phyloP scores from a whole-genome alignment of 2,329 filamentous ascomycete genomes.

The Phyllosticta citriasiana region DNA sequence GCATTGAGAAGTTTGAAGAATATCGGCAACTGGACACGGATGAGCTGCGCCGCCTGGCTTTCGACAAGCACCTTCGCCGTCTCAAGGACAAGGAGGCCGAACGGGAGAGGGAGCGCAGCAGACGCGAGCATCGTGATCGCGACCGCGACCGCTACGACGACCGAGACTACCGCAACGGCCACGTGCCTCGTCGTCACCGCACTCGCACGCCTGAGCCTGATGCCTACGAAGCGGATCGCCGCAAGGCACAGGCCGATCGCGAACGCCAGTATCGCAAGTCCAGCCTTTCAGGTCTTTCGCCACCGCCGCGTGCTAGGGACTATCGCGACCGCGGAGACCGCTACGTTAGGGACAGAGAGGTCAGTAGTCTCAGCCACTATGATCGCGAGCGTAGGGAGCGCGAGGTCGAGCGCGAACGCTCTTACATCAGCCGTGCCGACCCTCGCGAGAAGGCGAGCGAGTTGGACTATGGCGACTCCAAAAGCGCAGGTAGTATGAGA shows the following conservation, averaged over 20 bases:
- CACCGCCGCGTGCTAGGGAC: conserved; percentile 35
- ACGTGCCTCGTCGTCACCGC: conserved; percentile 33
- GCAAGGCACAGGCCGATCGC: conserved; percentile 85
- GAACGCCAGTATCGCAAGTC: conserved; percentile 87
- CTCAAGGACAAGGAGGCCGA: conserved; percentile 89
- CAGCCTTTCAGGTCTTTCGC: conserved; percentile 54
- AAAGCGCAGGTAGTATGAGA: conserved; percentile 46
- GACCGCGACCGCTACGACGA: conserved; percentile 38
- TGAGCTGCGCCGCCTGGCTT: conserved; percentile 70
- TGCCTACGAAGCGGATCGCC: conserved; percentile 88
- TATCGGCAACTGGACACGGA: conserved; percentile 76
- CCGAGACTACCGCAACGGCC: conserved; percentile 32
- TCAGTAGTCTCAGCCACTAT: conserved; percentile 56
- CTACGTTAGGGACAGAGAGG: conserved; percentile 40
- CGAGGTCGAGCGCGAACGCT: conserved; percentile 80
- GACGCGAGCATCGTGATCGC: conserved; percentile 37
- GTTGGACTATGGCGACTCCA: conserved; percentile 74
- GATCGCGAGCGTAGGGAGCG: conserved; percentile 79
- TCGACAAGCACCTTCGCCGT: conserved; percentile 84
- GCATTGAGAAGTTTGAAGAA: conserved; percentile 72
- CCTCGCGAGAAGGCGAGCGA: conserved; percentile 74
- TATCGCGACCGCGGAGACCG: conserved; percentile 28
- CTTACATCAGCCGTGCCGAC: conserved; percentile 73
- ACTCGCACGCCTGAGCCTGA: conserved; percentile 88
- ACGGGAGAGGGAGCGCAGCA: conserved; percentile 43